Conservation (phyloP, 441 rosid genomes). For the Pelargonium citronellum region DNA sequence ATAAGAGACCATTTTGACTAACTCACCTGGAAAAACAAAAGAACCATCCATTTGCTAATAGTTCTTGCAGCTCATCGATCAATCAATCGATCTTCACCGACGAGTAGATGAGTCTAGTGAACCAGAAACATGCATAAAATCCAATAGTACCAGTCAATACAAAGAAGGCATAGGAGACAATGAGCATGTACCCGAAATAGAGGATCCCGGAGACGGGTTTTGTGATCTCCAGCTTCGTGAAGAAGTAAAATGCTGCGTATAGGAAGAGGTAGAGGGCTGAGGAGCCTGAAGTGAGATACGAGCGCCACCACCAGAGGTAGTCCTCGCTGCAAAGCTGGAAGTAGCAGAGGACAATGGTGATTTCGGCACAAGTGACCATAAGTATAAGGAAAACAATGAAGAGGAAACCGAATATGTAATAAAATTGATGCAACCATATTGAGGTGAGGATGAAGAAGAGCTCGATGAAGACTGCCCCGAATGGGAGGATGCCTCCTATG, state of each 20-base stretch:
- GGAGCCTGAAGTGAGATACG: conserved; percentile 86
- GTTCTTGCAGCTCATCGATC: conserved; percentile 8
- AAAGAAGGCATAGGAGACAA: conserved; percentile 68
- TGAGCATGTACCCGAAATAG: conserved; percentile 87
- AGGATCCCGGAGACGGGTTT: conserved; percentile 70
- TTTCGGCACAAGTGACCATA: conserved; percentile 81
- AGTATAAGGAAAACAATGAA: conserved; percentile 78
- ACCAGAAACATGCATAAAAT: conserved; percentile 90
- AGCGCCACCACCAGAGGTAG: conserved; percentile 96
- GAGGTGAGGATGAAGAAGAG: conserved; percentile 89
- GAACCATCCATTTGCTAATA: background rate
- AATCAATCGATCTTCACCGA: conserved; percentile 78
- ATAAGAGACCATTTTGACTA: too few species aligned
- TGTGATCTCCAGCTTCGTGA: conserved; percentile 85
- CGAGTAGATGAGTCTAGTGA: conserved; percentile 82
- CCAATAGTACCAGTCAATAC: conserved; percentile 79
- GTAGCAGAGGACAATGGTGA: conserved; percentile 83
- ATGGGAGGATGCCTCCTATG: conserved; percentile 83
- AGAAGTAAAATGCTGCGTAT: conserved; percentile 82
- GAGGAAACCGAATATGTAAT: conserved; percentile 90
- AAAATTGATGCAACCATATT: conserved; percentile 86
- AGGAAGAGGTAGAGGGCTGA: conserved; percentile 80
- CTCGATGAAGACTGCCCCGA: conserved; percentile 85
- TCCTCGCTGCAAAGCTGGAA: conserved; percentile 94
- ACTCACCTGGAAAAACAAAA: too few species aligned